These are phyloP conservation scores for Sporodiniella umbellata DNA, from an alignment of 371 early-diverging fungal genomes.

Conservation along the genomic window DNA sequence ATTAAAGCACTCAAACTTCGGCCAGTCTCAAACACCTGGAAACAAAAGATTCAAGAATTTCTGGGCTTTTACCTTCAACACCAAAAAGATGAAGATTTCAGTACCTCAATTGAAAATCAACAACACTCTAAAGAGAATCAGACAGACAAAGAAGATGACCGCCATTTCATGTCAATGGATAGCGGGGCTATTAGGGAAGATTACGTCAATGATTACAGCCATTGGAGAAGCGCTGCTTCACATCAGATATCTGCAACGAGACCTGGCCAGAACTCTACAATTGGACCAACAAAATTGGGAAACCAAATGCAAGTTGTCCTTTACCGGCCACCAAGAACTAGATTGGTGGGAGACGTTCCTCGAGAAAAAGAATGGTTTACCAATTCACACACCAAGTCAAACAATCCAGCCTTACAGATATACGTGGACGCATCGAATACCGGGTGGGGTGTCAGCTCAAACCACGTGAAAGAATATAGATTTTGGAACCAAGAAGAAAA, in stretches of 20 bases:
- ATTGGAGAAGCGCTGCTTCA: slow-evolving; percentile 12
- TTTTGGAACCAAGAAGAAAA: slow-evolving; percentile 5
- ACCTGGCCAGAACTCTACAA: neutral
- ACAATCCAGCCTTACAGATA: neutral
- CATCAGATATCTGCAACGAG: neutral
- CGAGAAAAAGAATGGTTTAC: neutral
- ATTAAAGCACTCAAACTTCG: slow-evolving; percentile 1
- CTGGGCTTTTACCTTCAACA: neutral
- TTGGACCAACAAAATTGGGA: neutral
- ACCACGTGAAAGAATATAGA: neutral
- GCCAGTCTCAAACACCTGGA: slow-evolving; percentile 1
- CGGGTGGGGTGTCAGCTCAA: neutral
- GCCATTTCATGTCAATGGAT: slow-evolving; percentile 2
- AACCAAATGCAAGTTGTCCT: neutral
- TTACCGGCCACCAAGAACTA: neutral
- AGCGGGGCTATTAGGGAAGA: slow-evolving; percentile 3
- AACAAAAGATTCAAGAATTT: neutral
- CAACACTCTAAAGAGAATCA: slow-evolving; percentile 1
- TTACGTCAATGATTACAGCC: slow-evolving; percentile 4
- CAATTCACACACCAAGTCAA: neutral
- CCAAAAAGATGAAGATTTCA: slow-evolving; percentile 5
- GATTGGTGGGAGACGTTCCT: neutral
- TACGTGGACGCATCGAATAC: slow-evolving; percentile 2
- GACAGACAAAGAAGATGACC: neutral
- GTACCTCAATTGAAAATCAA: slow-evolving; percentile 1